Conservation (phyloP, 1,284 basidiomycete genomes). For the Leccinum insolens region DNA sequence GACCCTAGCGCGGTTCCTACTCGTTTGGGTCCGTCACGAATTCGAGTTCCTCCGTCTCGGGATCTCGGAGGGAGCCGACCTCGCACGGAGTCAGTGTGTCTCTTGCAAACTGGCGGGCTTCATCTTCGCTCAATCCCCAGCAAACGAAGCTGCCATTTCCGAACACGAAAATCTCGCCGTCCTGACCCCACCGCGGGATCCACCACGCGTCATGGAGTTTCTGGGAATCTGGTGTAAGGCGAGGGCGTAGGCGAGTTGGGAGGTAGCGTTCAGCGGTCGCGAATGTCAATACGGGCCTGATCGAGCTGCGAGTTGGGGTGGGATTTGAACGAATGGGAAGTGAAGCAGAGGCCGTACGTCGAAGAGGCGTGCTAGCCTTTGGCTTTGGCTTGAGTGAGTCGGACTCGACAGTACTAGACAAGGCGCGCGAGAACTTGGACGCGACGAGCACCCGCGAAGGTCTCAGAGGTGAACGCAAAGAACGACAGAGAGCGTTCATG, state of each 20-base stretch:
- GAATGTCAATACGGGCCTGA: constrained; percentile 73
- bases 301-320: constrained; percentile 74
- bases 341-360: constrained; percentile 70
- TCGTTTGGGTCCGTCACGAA: constrained; percentile 88
- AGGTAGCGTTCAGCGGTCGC: constrained; percentile 78
- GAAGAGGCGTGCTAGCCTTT: constrained; percentile 74
- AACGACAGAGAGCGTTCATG: constrained; percentile 24
- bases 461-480: constrained; percentile 6
- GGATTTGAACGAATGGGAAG: constrained; percentile 78
- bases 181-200: constrained; percentile 74
- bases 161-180: constrained; percentile 90
- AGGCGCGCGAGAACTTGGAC: constrained; percentile 12
- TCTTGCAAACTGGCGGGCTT: constrained; percentile 67
- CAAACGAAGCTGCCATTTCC: constrained; percentile 84
- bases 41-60: constrained; percentile 88
- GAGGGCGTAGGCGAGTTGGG: constrained; percentile 55
- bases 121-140: constrained; percentile 86
- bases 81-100: constrained; percentile 66
- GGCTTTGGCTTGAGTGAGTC: constrained; percentile 56
- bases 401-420: constrained; percentile 20
- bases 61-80: constrained; percentile 63
- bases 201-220: constrained; percentile 76
- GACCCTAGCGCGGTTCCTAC: constrained; percentile 33
- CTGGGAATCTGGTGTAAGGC: constrained; percentile 54
- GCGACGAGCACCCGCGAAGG: not conserved